These are phyloP conservation scores for Platanus orientalis DNA, from an alignment of 164 flowering plant species.

Conservation along the genomic window DNA sequence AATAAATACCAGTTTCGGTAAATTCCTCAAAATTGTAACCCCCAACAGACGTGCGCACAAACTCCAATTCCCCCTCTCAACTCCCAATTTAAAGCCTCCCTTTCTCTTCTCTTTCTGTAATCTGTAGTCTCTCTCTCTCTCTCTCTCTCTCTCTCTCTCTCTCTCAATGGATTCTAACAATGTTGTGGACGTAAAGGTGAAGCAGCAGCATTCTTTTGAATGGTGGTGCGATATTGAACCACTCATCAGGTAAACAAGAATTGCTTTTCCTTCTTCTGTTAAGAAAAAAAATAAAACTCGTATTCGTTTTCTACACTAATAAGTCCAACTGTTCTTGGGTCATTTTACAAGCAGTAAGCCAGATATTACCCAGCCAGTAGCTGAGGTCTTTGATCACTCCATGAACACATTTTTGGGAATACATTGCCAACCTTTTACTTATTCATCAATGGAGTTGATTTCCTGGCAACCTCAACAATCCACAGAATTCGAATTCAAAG, in stretches of 20 bases:
- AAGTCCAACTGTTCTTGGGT: neutral
- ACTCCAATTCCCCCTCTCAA: slow-evolving; percentile 15
- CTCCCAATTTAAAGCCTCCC: slow-evolving; percentile 13
- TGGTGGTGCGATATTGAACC: slow-evolving; percentile 6
- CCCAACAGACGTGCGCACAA: slow-evolving; percentile 30
- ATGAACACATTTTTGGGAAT: neutral
- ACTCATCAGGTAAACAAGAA: slow-evolving; percentile 9
- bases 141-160: slow-evolving; percentile 12
- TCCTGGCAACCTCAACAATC: neutral
- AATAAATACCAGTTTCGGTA: slow-evolving; percentile 11
- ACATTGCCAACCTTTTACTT: neutral
- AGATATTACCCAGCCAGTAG: neutral
- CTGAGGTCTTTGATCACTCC: neutral
- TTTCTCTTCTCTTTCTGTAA: too few species aligned
- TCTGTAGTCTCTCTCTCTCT: too few species aligned
- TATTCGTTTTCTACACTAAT: neutral
- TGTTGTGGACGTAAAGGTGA: slow-evolving; percentile 1
- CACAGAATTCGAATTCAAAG: slow-evolving; percentile 7
- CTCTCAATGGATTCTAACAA: slow-evolving; percentile 13
- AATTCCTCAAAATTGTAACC: slow-evolving; percentile 21
- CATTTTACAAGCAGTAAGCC: neutral
- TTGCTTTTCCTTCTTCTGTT: too few species aligned
- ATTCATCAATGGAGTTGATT: slow-evolving; percentile 2
- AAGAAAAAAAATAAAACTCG: too few species aligned
- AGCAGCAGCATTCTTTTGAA: slow-evolving; percentile 6